Evolutionary conservation across 2,329 filamentous ascomycete genomes (phyloP).

Genomic region (Ophiocordyceps camponoti-leonardi): DNA sequence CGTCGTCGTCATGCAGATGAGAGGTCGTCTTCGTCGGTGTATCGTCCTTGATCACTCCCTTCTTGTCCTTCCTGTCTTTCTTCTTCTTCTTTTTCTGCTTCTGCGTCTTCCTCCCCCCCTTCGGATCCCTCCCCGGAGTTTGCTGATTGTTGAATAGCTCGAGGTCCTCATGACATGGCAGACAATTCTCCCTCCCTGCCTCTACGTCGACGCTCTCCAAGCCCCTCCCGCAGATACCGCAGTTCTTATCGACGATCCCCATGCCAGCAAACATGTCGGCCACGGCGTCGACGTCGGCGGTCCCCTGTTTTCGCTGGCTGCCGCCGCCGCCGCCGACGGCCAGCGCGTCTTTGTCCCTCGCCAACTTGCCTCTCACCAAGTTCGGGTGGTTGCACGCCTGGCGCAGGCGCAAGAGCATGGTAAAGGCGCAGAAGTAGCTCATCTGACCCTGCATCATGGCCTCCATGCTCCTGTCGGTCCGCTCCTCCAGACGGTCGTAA

Average conservation of each 20-base stretch:
- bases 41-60: conserved; percentile 5
- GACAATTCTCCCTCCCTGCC: conserved; percentile 37
- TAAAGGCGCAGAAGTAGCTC: conserved; percentile 87
- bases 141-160: conserved; percentile 37
- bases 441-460: conserved; percentile 73
- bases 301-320: conserved; percentile 32
- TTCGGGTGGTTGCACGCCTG: conserved; percentile 93
- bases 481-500: conserved; percentile 66
- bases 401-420: conserved; percentile 73
- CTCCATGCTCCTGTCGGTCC: conserved; percentile 74
- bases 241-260: conserved; percentile 59
- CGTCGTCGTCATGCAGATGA: background rate
- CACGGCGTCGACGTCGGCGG: conserved; percentile 61
- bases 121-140: conserved; percentile 20
- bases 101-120: conserved; percentile 16
- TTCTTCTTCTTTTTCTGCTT: conserved; percentile 17
- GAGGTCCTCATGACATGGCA: conserved; percentile 60
- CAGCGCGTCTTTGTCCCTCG: conserved; percentile 74
- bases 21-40: conserved; percentile 3
- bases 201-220: conserved; percentile 33
- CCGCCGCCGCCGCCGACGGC: conserved; percentile 46
- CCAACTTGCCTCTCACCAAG: conserved; percentile 69
- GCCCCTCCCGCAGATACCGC: conserved; percentile 64
- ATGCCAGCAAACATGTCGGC: conserved; percentile 76
- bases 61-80: too few species aligned